Conservation (phyloP, 192 early-diverging fungal genomes). For the Gaertneriomyces semiglobifer region DNA sequence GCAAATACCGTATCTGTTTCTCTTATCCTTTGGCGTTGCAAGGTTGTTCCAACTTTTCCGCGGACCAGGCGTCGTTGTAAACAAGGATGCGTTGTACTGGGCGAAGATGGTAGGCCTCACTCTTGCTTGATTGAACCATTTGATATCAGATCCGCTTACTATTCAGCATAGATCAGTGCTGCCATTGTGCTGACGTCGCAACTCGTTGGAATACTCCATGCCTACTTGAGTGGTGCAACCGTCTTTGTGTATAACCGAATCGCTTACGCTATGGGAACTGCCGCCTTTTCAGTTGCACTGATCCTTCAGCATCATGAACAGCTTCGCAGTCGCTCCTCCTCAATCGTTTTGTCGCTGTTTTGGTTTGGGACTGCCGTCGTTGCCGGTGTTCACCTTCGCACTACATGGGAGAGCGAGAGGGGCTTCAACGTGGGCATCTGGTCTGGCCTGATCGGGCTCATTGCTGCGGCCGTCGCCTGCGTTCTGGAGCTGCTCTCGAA, state of each 20-base stretch:
- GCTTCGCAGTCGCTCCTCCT: slow-evolving; percentile 38
- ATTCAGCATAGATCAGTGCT: slow-evolving; percentile 1
- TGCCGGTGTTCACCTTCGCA: slow-evolving; percentile 14
- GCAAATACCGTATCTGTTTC: slow-evolving; percentile 1
- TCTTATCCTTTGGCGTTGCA: slow-evolving; percentile 40
- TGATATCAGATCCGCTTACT: neutral
- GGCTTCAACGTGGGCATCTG: slow-evolving; percentile 14
- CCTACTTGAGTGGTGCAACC: slow-evolving; percentile 1
- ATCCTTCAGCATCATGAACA: slow-evolving; percentile 49
- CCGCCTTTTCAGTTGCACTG: slow-evolving; percentile 32
- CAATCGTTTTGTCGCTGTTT: slow-evolving; percentile 55
- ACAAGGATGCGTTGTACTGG: slow-evolving; percentile 15
- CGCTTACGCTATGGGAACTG: neutral
- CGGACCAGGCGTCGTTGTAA: slow-evolving; percentile 23
- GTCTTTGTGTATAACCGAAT: neutral
- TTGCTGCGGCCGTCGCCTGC: slow-evolving; percentile 31
- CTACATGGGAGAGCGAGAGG: slow-evolving; percentile 15
- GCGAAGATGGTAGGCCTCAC: slow-evolving; percentile 23
- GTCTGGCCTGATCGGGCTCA: slow-evolving; percentile 13
- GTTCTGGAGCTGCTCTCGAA: slow-evolving; percentile 47
- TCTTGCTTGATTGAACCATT: neutral
- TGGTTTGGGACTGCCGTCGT: slow-evolving; percentile 41
- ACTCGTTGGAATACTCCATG: neutral
- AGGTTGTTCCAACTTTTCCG: slow-evolving; percentile 34
- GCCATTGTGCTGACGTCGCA: neutral